Conservation (phyloP, 2,329 filamentous ascomycete species). For the Rutstroemia sp. region DNA sequence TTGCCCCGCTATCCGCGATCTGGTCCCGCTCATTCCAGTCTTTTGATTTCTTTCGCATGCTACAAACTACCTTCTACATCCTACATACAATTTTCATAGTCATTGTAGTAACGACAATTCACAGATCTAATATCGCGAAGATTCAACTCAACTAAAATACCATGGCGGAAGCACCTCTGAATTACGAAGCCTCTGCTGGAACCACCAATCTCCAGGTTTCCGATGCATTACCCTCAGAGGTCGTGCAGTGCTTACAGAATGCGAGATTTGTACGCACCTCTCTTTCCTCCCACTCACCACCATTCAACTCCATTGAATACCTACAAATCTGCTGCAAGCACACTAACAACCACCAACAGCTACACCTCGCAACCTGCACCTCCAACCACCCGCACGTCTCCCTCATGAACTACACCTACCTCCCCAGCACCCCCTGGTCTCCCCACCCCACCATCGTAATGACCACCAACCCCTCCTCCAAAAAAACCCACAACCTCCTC, state of each 20-base stretch:
- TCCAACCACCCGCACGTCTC: constrained; percentile 83
- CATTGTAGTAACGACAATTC: too few species aligned
- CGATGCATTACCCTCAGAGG: constrained; percentile 69
- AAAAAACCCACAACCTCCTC: constrained; percentile 74
- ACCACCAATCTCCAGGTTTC: constrained; percentile 60
- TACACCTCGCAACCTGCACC: constrained; percentile 88
- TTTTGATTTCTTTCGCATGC: too few species aligned
- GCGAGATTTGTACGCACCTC: constrained; percentile 71
- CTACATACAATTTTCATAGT: too few species aligned
- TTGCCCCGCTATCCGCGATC: too few species aligned
- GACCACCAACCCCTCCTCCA: constrained; percentile 76
- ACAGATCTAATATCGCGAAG: too few species aligned
- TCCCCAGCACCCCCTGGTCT: constrained; percentile 67
- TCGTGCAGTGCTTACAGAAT: constrained; percentile 86
- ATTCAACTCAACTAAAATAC: too few species aligned
- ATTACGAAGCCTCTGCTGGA: constrained; percentile 67
- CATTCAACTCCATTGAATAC: not conserved
- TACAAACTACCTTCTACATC: too few species aligned
- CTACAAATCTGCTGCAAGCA: not conserved
- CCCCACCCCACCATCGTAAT: constrained; percentile 81
- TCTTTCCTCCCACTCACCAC: constrained; percentile 9
- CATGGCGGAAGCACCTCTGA: constrained; percentile 36
- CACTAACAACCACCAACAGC: constrained; percentile 41
- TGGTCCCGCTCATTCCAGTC: too few species aligned
- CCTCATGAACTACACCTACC: constrained; percentile 98